Percentiles rank a stretch among this genome's conserved stretches.
Evolutionary conservation across 306 rosid species (phyloP).

Genomic region (Hippophae rhamnoides): DNA sequence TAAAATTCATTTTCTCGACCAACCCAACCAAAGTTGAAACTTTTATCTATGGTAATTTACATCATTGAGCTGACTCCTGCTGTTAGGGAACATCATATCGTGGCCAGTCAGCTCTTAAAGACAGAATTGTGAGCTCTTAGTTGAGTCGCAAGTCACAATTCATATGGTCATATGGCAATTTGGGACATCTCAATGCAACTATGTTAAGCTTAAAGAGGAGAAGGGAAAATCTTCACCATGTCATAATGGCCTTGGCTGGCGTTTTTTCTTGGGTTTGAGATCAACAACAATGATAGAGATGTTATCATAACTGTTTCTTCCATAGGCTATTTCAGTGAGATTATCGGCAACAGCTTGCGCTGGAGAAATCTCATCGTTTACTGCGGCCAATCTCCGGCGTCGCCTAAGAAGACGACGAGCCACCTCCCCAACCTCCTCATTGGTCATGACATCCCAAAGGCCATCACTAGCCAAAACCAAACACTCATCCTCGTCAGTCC

Average conservation of each 20-base stretch:
- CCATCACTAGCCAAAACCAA: constrained; percentile 76
- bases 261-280: constrained; percentile 58
- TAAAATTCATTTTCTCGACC: too few species aligned
- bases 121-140: too few species aligned
- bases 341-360: constrained; percentile 66
- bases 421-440: constrained; percentile 70
- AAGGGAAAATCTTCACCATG: not conserved
- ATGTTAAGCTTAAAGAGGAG: too few species aligned
- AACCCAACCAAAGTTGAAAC: too few species aligned
- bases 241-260: constrained; percentile 41
- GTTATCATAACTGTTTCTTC: constrained; percentile 64
- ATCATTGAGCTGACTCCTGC: too few species aligned
- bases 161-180: too few species aligned
- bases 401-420: constrained; percentile 63
- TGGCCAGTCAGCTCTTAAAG: too few species aligned
- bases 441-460: constrained; percentile 79
- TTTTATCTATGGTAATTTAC: too few species aligned
- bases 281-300: constrained; percentile 70
- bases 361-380: constrained; percentile 34
- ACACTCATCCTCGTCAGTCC: constrained; percentile 77
- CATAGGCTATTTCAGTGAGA: constrained; percentile 60
- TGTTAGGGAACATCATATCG: too few species aligned
- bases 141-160: too few species aligned
- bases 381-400: constrained; percentile 29
- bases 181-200: too few species aligned